These are phyloP conservation scores for Russula olivacea DNA, from an alignment of 768 basidiomycete genomes.

Conservation along the genomic window DNA sequence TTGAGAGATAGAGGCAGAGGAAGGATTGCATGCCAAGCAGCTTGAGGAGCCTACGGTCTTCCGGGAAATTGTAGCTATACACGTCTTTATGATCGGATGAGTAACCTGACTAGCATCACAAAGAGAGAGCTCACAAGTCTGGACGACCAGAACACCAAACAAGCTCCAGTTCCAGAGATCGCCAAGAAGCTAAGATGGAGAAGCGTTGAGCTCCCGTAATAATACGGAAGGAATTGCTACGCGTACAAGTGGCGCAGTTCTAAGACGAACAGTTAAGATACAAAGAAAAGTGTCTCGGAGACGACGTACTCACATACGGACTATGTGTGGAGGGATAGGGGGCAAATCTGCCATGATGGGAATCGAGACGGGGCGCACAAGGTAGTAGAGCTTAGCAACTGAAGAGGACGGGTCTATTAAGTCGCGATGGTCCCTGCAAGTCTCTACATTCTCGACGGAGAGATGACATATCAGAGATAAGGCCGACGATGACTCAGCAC, in stretches of 20 bases:
- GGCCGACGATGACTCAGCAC: neutral
- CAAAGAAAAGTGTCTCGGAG: neutral
- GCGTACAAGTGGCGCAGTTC: conserved; percentile 1
- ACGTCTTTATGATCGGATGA: conserved; percentile 8
- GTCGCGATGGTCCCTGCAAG: neutral
- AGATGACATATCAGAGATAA: neutral
- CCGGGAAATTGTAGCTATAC: conserved; percentile 8
- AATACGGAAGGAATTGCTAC: neutral
- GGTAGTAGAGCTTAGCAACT: neutral
- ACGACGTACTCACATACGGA: neutral
- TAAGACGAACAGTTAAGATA: neutral
- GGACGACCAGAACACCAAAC: conserved; percentile 29
- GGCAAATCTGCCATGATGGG: neutral
- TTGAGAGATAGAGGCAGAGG: neutral
- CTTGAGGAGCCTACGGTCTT: neutral
- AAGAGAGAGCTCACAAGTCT: conserved; percentile 27
- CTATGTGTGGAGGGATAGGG: neutral
- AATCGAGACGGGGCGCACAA: neutral
- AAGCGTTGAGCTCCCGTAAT: neutral
- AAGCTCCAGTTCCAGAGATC: conserved; percentile 27
- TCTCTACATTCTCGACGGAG: neutral
- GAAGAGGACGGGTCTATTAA: neutral
- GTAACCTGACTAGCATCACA: neutral
- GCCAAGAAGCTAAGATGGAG: neutral
- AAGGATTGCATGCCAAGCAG: neutral